Evolutionary conservation across 2,329 filamentous ascomycete genomes (phyloP), one percentile per base, ranked within the genome.

Genomic region (Torrubiella hemipterigena): DNA sequence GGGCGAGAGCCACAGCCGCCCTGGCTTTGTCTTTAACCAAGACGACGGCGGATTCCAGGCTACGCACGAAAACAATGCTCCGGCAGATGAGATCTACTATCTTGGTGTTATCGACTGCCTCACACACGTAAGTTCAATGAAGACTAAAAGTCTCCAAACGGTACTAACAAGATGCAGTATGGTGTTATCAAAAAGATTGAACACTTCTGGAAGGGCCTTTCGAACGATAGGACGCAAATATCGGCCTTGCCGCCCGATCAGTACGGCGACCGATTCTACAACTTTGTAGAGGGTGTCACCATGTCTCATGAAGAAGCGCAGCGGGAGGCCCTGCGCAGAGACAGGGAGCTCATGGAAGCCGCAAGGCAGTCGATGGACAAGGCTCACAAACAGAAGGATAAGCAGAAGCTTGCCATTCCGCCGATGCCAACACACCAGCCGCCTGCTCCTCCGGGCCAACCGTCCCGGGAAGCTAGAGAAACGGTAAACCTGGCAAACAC

Each of bases 71-170:
- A 77, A 94, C 55, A 81, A 93, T 39, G 61, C 65, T 12, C 75
- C 82, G 2, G 87, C 81, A 3, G 84, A 95, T 33, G 85, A 94
- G 57, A 86, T 98, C 25, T 98, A 98, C 57, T 98, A 98, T 52
- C 73, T 98, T 7, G 93, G 91, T 21, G 93, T 98, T 46, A 98
- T 98, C 54, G 91, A 98, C 58, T 98, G 91, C 55, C 65, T 98
- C 47, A 98, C 91, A 46, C 85, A 95, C 54, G 86, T 93, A 69
- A 74, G 83, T 73, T 32, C 4, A 11, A 27, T 17, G 26, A 21
- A 34, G 26, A 24, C 34, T 27, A 13, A 18, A 4, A 13, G 24
- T 3, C 7, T 7, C 14, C 22, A n/a, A 17, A 26, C 7, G 10
- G 10, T 23, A 29, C 32, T 40, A 32, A 35, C 31, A 33, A n/a